phyloP scores from a whole-genome alignment of 1,139 yeast species.

The Sugiyamaella castrensis region DNA sequence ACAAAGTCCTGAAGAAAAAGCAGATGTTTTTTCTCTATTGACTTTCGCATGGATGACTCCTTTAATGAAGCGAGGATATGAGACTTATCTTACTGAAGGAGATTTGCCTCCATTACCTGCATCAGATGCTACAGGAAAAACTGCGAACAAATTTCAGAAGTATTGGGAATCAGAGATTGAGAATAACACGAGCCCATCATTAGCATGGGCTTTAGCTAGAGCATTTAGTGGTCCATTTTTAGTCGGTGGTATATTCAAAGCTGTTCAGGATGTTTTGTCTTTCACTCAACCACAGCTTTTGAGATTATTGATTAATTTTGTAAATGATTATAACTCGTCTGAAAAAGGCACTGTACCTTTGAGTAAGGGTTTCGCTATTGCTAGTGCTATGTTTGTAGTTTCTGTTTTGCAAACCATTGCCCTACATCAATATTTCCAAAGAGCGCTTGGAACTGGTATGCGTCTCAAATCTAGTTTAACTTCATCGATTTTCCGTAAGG shows the following conservation, averaged over 20 bases:
- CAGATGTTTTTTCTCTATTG: slow-evolving; percentile 75
- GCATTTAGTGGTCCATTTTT: slow-evolving; percentile 72
- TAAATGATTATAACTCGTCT: slow-evolving; percentile 58
- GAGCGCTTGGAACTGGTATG: slow-evolving; percentile 89
- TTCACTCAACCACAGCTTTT: slow-evolving; percentile 88
- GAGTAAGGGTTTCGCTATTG: slow-evolving; percentile 78
- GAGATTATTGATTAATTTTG: slow-evolving; percentile 72
- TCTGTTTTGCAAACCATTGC: slow-evolving; percentile 80
- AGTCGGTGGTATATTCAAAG: slow-evolving; percentile 75
- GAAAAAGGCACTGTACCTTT: slow-evolving; percentile 49
- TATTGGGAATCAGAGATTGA: slow-evolving; percentile 56
- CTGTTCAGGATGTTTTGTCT: slow-evolving; percentile 73
- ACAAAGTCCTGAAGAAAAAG: slow-evolving; percentile 67
- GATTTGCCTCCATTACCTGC: slow-evolving; percentile 82
- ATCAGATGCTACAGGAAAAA: slow-evolving; percentile 52
- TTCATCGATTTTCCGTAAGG: slow-evolving; percentile 73
- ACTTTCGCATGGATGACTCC: slow-evolving; percentile 93
- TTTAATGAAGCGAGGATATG: slow-evolving; percentile 81
- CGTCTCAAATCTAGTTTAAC: slow-evolving; percentile 78
- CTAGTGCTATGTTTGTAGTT: slow-evolving; percentile 76
- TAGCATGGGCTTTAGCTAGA: slow-evolving; percentile 56
- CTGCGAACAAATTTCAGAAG: slow-evolving; percentile 45
- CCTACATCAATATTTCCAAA: slow-evolving; percentile 89
- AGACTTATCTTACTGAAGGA: slow-evolving; percentile 63
- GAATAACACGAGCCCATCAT: slow-evolving; percentile 54